Conservation (phyloP, 2,329 filamentous ascomycete species). For the Xylariales sp. region DNA sequence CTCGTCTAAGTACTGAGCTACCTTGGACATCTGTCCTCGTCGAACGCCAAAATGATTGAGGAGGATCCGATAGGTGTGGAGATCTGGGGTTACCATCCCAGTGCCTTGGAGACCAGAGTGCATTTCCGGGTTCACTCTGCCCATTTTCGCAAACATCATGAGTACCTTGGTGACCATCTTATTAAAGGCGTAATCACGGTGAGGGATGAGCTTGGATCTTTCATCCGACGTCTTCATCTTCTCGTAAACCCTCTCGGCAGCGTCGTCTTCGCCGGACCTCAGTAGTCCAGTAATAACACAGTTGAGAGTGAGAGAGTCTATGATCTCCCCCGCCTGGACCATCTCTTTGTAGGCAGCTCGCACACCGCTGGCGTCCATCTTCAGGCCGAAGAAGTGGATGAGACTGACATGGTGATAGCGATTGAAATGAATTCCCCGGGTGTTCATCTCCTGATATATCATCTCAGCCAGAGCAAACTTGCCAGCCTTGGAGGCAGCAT, state of each 20-base stretch:
- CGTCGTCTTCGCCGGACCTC: constrained; percentile 66
- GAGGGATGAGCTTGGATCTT: constrained; percentile 33
- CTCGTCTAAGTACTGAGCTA: constrained; percentile 70
- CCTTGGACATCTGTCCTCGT: constrained; percentile 66
- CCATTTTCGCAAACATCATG: constrained; percentile 53
- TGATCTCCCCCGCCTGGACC: constrained; percentile 78
- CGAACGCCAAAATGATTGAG: constrained; percentile 67
- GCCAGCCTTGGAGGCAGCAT: constrained; percentile 78
- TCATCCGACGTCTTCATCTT: constrained; percentile 69
- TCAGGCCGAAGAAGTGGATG: constrained; percentile 79
- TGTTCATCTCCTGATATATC: constrained; percentile 75
- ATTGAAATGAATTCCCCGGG: constrained; percentile 62
- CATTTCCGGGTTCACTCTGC: constrained; percentile 52
- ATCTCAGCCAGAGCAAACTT: constrained; percentile 82
- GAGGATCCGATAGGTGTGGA: constrained; percentile 75
- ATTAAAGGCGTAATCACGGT: constrained; percentile 40
- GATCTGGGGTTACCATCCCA: constrained; percentile 66
- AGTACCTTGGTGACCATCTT: constrained; percentile 50
- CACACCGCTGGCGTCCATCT: constrained; percentile 67
- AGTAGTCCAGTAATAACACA: constrained; percentile 78
- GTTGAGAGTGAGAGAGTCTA: constrained; percentile 84
- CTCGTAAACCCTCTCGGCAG: constrained; percentile 76
- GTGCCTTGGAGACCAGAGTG: constrained; percentile 51
- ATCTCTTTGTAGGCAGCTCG: constrained; percentile 75
- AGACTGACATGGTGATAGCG: constrained; percentile 77